Conservation (phyloP, 2,329 filamentous ascomycete genomes). For the Cladosporium sp. region DNA sequence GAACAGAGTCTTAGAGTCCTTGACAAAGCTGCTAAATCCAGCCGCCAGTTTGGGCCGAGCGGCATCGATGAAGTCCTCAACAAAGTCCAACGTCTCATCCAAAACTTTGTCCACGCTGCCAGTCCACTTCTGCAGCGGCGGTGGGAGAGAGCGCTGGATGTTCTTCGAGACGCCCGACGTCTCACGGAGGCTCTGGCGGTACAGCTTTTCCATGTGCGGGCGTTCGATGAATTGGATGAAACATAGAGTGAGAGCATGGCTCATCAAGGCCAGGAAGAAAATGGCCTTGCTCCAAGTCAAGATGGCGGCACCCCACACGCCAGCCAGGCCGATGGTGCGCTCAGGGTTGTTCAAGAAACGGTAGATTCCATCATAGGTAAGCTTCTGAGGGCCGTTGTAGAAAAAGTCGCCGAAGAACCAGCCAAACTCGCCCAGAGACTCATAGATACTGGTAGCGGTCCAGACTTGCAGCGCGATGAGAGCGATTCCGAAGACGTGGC, state of each 20-base stretch:
- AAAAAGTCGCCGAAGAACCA: conserved; percentile 99
- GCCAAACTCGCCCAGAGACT: conserved; percentile 93
- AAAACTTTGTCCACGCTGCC: conserved; percentile 83
- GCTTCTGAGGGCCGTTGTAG: conserved; percentile 68
- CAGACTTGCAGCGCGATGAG: conserved; percentile 85
- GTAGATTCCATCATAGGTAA: conserved; percentile 97
- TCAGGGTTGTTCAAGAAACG: conserved; percentile 98
- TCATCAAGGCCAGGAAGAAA: conserved; percentile 79
- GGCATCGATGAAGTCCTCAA: conserved; percentile 84
- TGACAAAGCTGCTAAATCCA: conserved; percentile 80
- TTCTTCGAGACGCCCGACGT: conserved; percentile 92
- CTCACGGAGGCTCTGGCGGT: conserved; percentile 75
- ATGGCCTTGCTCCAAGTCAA: conserved; percentile 88
- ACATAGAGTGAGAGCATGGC: conserved; percentile 76
- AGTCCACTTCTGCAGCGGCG: conserved; percentile 76
- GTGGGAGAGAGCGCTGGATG: conserved; percentile 79
- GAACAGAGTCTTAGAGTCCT: conserved; percentile 83
- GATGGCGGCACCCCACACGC: conserved; percentile 90
- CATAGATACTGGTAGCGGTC: conserved; percentile 90
- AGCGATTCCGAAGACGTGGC: conserved; percentile 78
- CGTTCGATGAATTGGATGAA: conserved; percentile 94
- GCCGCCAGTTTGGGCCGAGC: conserved; percentile 82
- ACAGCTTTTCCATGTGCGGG: conserved; percentile 97
- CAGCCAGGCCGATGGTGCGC: conserved; percentile 85
- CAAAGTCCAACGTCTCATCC: conserved; percentile 79